A percentile compares a stretch with the other conserved stretches of the same genome.
Evolutionary conservation across 1,284 basidiomycete species (phyloP).

Genomic region (Ceratobasidium sp.): DNA sequence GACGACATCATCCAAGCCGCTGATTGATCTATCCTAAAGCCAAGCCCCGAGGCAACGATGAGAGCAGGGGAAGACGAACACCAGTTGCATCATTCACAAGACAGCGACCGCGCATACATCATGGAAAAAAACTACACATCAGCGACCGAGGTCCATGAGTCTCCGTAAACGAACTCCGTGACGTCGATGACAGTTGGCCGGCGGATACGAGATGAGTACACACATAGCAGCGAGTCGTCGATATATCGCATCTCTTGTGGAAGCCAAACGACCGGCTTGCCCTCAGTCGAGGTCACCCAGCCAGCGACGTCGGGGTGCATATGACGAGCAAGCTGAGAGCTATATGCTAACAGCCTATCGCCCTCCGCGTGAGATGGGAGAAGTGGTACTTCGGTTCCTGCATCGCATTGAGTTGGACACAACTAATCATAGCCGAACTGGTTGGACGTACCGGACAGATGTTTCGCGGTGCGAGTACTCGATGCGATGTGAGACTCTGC

Average conservation of each 20-base stretch:
- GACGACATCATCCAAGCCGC: too few species aligned
- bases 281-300: background rate
- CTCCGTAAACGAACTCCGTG: background rate
- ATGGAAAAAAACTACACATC: background rate
- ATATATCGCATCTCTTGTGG: background rate
- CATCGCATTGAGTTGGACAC: constrained; percentile 50
- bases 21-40: too few species aligned
- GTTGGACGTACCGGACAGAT: constrained; percentile 45
- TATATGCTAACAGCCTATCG: background rate
- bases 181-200: background rate
- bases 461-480: background rate
- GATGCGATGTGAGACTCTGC: background rate
- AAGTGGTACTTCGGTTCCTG: constrained; percentile 21
- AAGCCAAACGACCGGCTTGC: background rate
- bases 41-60: too few species aligned
- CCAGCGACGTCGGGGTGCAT: background rate
- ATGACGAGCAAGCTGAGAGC: background rate
- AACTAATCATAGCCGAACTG: constrained; percentile 54
- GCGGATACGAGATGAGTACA: background rate
- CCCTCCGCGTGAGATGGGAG: constrained; percentile 17
- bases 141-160: background rate
- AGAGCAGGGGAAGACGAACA: too few species aligned
- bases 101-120: background rate
- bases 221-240: background rate
- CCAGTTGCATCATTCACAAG: too few species aligned